Base-by-base conservation (phyloP, 1,284 basidiomycete species). In the Pseudozyma hubeiensis region DNA sequence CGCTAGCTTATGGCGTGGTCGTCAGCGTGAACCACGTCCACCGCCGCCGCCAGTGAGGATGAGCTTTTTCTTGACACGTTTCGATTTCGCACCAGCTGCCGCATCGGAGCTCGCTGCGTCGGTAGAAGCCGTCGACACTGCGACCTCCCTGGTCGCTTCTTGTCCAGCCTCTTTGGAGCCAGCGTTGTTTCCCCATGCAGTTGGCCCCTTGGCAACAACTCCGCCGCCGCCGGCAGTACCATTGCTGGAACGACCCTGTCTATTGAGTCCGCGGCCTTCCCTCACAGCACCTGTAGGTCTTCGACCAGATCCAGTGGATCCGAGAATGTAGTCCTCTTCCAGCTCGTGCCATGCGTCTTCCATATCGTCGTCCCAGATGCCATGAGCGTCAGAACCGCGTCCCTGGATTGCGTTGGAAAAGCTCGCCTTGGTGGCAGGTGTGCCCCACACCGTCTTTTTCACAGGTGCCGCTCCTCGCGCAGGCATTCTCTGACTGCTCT, bases 261-360 rank as follows among this genome's bases (percentile, higher is more conserved):
- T 46, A 44, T 73, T 77, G 34, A 71, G 46, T 7, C 71, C 73
- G 9, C 75, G 44, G 0, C 75, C 59, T 30, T 69, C 68, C 3
- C 53, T 48, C 31, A 56, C 53, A 19, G 65, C 54, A 19, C 51
- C 64, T 19, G 53, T 64, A 30, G 56, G 70, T 50, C 49, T 52
- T 7, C 70, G 47, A 30, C 64, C 70, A 13, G 65, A 68, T n/a
- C 13, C 41, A 3, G 63, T 66, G 3, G 72, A 70, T 19, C 78
- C 77, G n/a, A 80, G 40, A 46, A 80, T 79, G n/a, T 70, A 79
- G 31, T 80, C 80, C 30, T 81, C 80, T 48, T 84, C 82, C 16
- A 83, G 64, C 64, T 82, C 79, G 19, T 76, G 71, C 81, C 81
- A 84, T 16, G 81, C 81, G 33, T 83, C 82, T 16, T 82, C 82